Evolutionary conservation across 257 asterid genomes (phyloP).

Genomic region (Ajuga chamaepitys): DNA sequence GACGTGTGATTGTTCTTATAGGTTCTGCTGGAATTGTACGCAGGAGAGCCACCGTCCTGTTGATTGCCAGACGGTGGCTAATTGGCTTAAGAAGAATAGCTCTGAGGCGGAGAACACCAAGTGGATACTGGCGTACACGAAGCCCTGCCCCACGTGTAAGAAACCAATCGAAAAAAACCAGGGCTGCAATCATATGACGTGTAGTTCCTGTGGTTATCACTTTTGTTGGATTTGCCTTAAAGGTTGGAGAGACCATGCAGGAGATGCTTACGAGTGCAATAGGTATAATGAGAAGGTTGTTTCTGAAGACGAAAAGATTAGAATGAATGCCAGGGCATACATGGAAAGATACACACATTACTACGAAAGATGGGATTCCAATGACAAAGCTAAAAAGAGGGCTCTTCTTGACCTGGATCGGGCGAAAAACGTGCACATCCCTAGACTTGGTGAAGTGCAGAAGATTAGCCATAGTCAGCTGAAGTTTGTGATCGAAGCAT

Average conservation of each 20-base stretch:
- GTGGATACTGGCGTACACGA: constrained; percentile 29
- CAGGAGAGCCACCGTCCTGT: constrained; percentile 42
- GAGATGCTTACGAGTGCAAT: neutral
- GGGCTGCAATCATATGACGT: constrained; percentile 34
- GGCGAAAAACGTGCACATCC: neutral
- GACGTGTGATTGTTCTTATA: constrained; percentile 20
- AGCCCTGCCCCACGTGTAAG: constrained; percentile 35
- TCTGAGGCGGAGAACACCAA: constrained; percentile 19
- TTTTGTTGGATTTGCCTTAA: constrained; percentile 38
- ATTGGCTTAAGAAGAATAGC: constrained; percentile 25
- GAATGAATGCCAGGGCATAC: neutral
- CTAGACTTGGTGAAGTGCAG: neutral
- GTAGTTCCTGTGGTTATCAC: constrained; percentile 19
- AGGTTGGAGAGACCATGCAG: neutral
- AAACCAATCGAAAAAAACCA: constrained; percentile 25
- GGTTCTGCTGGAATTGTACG: constrained; percentile 32
- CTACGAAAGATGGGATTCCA: constrained; percentile 29
- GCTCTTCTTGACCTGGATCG: constrained; percentile 14
- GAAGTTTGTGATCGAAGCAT: constrained; percentile 23
- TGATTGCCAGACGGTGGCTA: constrained; percentile 25
- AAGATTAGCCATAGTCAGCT: neutral
- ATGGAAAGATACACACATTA: constrained; percentile 23
- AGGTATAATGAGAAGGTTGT: neutral
- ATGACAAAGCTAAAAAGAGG: constrained; percentile 4
- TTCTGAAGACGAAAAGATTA: too few species aligned